These are phyloP conservation scores for Pythium volutum DNA, from an alignment of 352 stramenopile species.

Conservation along the genomic window DNA sequence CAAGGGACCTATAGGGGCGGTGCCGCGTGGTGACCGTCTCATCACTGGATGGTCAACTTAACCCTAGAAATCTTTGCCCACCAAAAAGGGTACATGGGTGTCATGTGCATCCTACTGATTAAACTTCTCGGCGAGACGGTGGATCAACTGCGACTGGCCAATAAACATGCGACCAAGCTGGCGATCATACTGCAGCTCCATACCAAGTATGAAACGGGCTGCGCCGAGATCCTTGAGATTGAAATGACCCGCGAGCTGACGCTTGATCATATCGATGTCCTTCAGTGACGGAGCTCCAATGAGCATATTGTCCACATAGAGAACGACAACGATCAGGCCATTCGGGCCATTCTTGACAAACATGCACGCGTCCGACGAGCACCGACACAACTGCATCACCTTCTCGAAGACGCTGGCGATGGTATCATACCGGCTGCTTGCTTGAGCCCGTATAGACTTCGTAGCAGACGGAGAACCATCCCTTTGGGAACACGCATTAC, in stretches of 20 bases:
- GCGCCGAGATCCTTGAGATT: neutral
- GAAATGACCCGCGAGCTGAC: neutral
- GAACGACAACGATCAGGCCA: no score
- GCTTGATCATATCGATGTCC: no score
- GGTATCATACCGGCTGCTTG: conserved; percentile 14
- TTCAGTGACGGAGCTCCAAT: neutral
- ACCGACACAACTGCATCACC: no score
- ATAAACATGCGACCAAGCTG: no score
- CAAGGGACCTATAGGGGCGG: neutral
- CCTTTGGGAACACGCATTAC: conserved; percentile 12
- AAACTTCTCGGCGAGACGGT: no score
- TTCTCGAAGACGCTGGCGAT: no score
- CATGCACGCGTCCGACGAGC: neutral
- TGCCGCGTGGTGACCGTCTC: no score
- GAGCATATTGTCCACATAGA: neutral
- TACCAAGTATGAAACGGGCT: neutral
- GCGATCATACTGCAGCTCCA: neutral
- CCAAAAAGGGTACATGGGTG: no score
- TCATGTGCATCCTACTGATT: no score
- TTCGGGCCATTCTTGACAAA: neutral
- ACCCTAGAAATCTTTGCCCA: no score
- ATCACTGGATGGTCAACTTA: no score
- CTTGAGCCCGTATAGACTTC: conserved; percentile 37
- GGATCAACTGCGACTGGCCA: no score
- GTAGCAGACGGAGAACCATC: conserved; percentile 26